Base-by-base conservation (phyloP, 306 rosid genomes). In the Hippophae gyantsensis region DNA sequence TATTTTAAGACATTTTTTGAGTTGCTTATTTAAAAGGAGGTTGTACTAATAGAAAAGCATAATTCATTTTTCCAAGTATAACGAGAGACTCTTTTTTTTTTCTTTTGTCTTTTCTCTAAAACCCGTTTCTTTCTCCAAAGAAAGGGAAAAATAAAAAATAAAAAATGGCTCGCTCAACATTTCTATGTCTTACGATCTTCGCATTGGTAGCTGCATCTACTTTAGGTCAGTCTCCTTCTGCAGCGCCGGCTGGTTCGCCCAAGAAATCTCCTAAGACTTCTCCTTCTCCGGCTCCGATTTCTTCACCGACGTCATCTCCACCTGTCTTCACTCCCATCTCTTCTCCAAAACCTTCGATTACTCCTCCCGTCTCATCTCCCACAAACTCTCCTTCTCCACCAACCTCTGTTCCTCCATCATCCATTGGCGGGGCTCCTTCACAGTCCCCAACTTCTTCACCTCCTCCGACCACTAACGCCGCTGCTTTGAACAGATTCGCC, bases 91-190 rank as follows among this genome's bases (percentile, higher is more conserved):
- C 23, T 18, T 18, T 18, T 18, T 32, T 32, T 32, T 4, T 9
- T 60, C 41, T 50, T 12, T 57, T 61, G 13, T 64, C n/a, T 9
- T 27, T 6, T 26, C 63, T 32, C 23, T 51, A 3, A 51, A 58
- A 48, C 5, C 60, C 12, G 11, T 32, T 14, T 7, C 18, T 18
- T 44, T 32, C 38, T 32, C 38, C 38, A 32, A 0, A 38, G 7
- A 6, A 18, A 0, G 18, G 18, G 23, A 0, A 18, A 18, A 18
- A 18, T 18, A 18, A 18, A 18, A 18, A 18, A 18, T 18, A 18
- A 18, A 18, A 32, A 25, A 89, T 92, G 98, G 89, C 96, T 43
- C 62, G 64, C 72, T 38, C 75, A 1, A 42, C 81, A 0, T 57
- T 81, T 47, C 54, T 68, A 18, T 3, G 65, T 27, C 0, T 83